These are phyloP conservation scores for Adansonia rubrostipa DNA, from an alignment of 441 rosid genomes.

Conservation along the genomic window DNA sequence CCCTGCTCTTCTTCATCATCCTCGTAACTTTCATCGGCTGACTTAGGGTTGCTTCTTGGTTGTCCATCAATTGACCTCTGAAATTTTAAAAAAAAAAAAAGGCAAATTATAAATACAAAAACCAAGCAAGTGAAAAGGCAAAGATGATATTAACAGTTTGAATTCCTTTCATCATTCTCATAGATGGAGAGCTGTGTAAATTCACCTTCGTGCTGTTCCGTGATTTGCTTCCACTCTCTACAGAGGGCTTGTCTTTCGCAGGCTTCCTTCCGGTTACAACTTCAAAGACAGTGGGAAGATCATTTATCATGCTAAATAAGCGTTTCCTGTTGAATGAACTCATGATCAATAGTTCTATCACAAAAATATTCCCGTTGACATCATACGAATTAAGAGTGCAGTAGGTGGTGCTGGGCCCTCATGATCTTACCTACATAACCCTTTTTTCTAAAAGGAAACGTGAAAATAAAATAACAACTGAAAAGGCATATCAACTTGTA, in stretches of 20 bases:
- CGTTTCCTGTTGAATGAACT: constrained; percentile 61
- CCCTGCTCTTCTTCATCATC: constrained; percentile 84
- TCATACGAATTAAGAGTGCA: background rate
- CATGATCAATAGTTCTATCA: constrained; percentile 6
- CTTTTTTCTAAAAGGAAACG: background rate
- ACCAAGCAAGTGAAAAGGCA: background rate
- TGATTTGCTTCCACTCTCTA: constrained; percentile 78
- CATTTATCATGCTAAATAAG: constrained; percentile 80
- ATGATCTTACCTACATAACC: background rate
- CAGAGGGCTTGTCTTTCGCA: constrained; percentile 65
- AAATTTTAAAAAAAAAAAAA: background rate
- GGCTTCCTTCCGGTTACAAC: constrained; percentile 75
- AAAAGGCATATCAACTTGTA: too few relatives aligned
- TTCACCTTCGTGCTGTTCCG: constrained; percentile 65
- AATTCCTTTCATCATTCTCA: background rate
- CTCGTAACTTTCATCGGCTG: constrained; percentile 55
- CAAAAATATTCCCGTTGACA: background rate
- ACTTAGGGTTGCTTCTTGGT: constrained; percentile 55
- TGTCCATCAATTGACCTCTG: constrained; percentile 79
- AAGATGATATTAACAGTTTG: background rate
- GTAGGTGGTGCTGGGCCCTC: background rate
- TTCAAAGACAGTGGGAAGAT: constrained; percentile 82
- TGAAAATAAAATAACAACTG: too few relatives aligned
- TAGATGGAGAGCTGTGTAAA: background rate
- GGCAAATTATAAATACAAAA: background rate